Base-by-base conservation (phyloP, 306 rosid species). In the Glycine latifolia region DNA sequence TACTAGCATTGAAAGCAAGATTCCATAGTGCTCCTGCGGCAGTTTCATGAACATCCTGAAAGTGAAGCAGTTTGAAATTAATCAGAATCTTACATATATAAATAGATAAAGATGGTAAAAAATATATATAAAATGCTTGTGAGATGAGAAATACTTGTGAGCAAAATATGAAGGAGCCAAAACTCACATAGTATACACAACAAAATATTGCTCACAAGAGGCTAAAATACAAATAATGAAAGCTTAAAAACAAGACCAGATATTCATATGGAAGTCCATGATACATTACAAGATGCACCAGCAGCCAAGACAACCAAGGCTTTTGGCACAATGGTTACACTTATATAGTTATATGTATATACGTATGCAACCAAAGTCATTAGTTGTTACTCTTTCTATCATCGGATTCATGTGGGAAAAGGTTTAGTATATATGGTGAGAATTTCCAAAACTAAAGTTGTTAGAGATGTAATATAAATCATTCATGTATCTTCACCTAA, bases 21-120 rank as follows among this genome's bases (percentile, higher is more conserved):
- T 96, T 96, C 99, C 99, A 96, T 50, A 96, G 97, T 65, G 99
- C 99, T 85, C 99, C 99, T n/a, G 99, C 99, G 71, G 99, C 99
- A 56, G 99, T 96, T 90, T 96, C 99, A 71, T 94, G 99, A 86
- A 96, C 99, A 87, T 96, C 99, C 99, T 96, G 97, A 70, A 81
- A 86, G 74, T n/a, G 78, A 79, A 74, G 50, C 48, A 46, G 73
- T 52, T 44, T 58, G 69, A 71, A 79, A 49, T 63, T 79, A 17
- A 87, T 62, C 59, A 79, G n/a, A 47, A 74, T 56, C 81, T 44
- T 75, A 39, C 78, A 72, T 41, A 50, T 11, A 48, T 43, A 71
- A 52, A 47, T 13, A 76, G 15, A 66, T 58, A 77, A n/a, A 75
- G 49, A 71, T 58, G 15, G 71, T 46, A 61, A 74, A 43, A 82